Base-by-base conservation (phyloP, 495 filamentous ascomycete genomes). In the Pyrenopolyporus hunteri region DNA sequence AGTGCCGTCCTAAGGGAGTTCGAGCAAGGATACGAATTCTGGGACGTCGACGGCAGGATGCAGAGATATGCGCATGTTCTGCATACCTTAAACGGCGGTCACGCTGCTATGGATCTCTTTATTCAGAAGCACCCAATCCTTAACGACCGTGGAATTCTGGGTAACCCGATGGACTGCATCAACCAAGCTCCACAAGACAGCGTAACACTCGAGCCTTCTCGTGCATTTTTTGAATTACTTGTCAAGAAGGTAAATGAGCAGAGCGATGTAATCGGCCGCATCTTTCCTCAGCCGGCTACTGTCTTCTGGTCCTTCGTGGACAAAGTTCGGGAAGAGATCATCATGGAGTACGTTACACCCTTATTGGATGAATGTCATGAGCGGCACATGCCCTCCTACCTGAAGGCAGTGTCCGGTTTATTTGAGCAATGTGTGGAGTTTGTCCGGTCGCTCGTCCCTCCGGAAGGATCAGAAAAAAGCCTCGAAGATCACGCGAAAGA, bases 341-440 rank as follows among this genome's bases (percentile, higher is more conserved):
- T 98, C 28, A 86, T 83, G 56, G 92, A 95, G 42, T 98, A 97
- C 69, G 76, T 93, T 20, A 94, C 90, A 4, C 83, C 88, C 2
- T 74, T 98, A 9, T 89, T 98, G 56, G 92, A 97, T 58, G 93
- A 97, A 78, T 82, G 93, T 9, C 94, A 96, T 71, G 85, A 86
- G 44, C 77, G 81, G 22, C 87, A 85, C 59, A 84, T 89, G 28
- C 85, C 90, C 44, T 83, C 86, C 9, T 98, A 98, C 71, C 77
- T 97, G 10, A 91, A 86, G 68, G 92, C 91, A 0, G 86, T 98
- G 0, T 89, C 93, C 13, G 88, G 89, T 5, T 85, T 96, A 0
- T 97, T 93, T 68, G 89, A 89, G 47, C 93, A 96, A 74, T 87
- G 85, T 40, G 71, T 92, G 69, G 83, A 89, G 31, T 89, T 97